Evolutionary conservation across 2,329 filamentous ascomycete species (phyloP).

Genomic region (Chrysoporthe puriensis): DNA sequence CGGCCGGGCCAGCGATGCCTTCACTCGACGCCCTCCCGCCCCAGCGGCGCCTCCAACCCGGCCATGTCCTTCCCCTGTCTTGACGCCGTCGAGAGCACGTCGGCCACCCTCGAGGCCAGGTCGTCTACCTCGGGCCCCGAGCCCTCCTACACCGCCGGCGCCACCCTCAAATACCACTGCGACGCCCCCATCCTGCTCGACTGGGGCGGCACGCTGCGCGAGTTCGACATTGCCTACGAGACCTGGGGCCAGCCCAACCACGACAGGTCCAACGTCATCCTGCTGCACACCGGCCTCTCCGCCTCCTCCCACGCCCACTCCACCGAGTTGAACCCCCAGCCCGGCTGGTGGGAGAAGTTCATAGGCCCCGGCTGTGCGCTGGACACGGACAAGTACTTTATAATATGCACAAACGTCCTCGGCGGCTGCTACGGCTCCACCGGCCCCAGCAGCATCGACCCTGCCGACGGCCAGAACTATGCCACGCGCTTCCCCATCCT

Average conservation of each 20-base stretch:
- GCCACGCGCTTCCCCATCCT: conserved; percentile 94
- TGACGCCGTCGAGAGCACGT: conserved; percentile 78
- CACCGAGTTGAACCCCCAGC: conserved; percentile 81
- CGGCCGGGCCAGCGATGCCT: conserved; percentile 26
- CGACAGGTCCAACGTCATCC: conserved; percentile 83
- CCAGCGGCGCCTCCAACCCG: conserved; percentile 68
- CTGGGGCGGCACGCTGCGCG: conserved; percentile 90
- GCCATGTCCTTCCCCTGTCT: conserved; percentile 90
- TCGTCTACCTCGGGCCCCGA: conserved; percentile 81
- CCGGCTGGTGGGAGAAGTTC: conserved; percentile 99
- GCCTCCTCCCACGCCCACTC: conserved; percentile 98
- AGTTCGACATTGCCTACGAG: conserved; percentile 91
- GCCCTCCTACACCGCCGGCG: conserved; percentile 89
- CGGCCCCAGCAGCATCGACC: conserved; percentile 85
- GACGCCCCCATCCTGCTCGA: conserved; percentile 78
- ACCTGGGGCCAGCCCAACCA: conserved; percentile 84
- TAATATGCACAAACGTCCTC: conserved; percentile 96
- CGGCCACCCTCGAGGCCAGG: conserved; percentile 68
- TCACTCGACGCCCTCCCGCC: conserved; percentile 30
- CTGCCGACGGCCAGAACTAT: conserved; percentile 84
- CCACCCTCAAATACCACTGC: conserved; percentile 78
- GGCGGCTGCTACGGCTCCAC: conserved; percentile 97
- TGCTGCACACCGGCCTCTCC: conserved; percentile 91
- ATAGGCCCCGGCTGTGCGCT: conserved; percentile 85
- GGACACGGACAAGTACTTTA: conserved; percentile 88